These are phyloP conservation scores for Pythium periplocum DNA, from an alignment of 352 stramenopile species.

Conservation along the genomic window DNA sequence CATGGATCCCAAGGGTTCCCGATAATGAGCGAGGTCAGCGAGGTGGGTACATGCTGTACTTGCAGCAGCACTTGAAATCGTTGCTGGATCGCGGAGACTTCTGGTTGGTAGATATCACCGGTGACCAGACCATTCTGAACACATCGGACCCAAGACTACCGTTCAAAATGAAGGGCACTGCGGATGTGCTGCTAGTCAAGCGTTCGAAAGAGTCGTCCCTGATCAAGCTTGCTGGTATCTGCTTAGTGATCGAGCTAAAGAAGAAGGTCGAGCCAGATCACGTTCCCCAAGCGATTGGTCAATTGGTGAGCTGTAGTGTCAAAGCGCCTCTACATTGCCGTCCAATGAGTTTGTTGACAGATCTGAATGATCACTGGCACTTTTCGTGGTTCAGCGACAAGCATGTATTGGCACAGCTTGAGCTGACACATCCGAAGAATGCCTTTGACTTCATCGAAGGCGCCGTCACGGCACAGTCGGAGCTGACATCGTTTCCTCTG, in stretches of 20 bases:
- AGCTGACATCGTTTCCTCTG: too few relatives aligned
- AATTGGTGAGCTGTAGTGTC: constrained; percentile 14
- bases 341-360: constrained; percentile 19
- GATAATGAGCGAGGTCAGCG: constrained; percentile 14
- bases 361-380: constrained; percentile 17
- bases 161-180: constrained; percentile 25
- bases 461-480: constrained; percentile 3
- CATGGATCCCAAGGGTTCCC: constrained; percentile 15
- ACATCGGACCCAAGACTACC: constrained; percentile 22
- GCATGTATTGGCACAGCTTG: constrained; percentile 10
- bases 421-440: constrained; percentile 14
- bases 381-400: constrained; percentile 18
- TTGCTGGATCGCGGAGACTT: constrained; percentile 20
- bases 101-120: constrained; percentile 18
- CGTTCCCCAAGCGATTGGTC: constrained; percentile 14
- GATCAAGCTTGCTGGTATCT: constrained; percentile 21
- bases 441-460: constrained; percentile 15
- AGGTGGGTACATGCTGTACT: constrained; percentile 24
- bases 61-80: constrained; percentile 22
- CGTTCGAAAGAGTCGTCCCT: constrained; percentile 18
- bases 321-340: constrained; percentile 19
- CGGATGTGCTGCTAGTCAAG: constrained; percentile 26
- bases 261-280: constrained; percentile 14
- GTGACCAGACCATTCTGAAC: constrained; percentile 12
- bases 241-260: constrained; percentile 17